phyloP scores from a whole-genome alignment of 1,139 yeast genomes.

The Kodamaea anthophila region DNA sequence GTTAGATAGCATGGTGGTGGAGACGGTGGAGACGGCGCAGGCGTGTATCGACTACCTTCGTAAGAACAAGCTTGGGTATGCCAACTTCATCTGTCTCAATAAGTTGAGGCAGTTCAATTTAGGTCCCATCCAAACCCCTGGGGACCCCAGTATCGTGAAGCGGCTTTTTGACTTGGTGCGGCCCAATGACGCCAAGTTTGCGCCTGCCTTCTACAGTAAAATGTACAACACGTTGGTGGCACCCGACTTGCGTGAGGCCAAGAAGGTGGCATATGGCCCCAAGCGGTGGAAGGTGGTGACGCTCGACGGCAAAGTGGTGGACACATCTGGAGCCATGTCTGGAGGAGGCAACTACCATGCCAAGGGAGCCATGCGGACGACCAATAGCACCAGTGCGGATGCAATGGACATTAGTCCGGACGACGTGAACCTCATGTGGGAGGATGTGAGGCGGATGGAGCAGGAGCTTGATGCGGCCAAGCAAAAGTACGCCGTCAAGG shows the following conservation, averaged over 20 bases:
- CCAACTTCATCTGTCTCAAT: conserved; percentile 76
- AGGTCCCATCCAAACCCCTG: conserved; percentile 54
- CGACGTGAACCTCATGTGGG: conserved; percentile 53
- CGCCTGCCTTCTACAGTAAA: conserved; percentile 87
- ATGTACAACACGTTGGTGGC: conserved; percentile 87
- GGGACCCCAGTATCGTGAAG: conserved; percentile 66
- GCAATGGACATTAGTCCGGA: conserved; percentile 39
- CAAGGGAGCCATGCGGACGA: conserved; percentile 58
- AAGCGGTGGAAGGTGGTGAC: conserved; percentile 86
- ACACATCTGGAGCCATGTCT: conserved; percentile 93
- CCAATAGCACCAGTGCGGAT: conserved; percentile 16
- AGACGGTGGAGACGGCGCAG: conserved; percentile 89
- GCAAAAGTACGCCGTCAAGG: conserved; percentile 54
- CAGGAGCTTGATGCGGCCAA: conserved; percentile 46
- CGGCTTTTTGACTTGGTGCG: conserved; percentile 78
- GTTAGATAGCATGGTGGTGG: conserved; percentile 89
- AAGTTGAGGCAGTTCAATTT: conserved; percentile 63
- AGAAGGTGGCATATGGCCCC: conserved; percentile 79
- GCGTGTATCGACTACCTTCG: conserved; percentile 84
- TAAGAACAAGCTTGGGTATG: conserved; percentile 81
- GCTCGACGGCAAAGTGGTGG: conserved; percentile 85
- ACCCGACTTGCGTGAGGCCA: conserved; percentile 69
- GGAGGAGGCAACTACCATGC: conserved; percentile 83
- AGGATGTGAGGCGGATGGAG: conserved; percentile 52
- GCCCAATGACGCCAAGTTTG: conserved; percentile 61